Conservation (phyloP, 345 rosid species). For the Barbarea vulgaris region DNA sequence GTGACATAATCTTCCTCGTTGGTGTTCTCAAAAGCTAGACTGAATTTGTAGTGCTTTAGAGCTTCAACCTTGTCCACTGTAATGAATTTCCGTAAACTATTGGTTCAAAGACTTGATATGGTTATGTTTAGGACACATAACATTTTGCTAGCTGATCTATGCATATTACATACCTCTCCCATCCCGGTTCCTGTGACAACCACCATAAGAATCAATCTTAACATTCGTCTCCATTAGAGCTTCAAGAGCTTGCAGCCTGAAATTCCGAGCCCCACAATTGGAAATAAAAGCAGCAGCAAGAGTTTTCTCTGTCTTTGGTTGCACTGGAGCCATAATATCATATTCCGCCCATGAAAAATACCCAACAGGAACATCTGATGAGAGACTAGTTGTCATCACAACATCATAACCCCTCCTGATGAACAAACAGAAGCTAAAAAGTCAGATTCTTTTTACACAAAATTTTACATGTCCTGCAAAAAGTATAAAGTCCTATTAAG, state of each 20-base stretch:
- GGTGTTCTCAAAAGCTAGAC: constrained; percentile 96
- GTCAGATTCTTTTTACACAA: not conserved
- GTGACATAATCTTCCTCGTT: constrained; percentile 98
- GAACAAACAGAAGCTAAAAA: not conserved
- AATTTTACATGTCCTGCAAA: not conserved
- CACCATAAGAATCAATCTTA: constrained; percentile 83
- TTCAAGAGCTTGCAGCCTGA: constrained; percentile 81
- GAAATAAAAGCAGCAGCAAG: constrained; percentile 95
- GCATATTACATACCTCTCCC: constrained; percentile 58
- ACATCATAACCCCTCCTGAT: constrained; percentile 69
- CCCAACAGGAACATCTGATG: constrained; percentile 97
- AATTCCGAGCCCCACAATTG: constrained; percentile 81
- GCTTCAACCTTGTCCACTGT: constrained; percentile 62
- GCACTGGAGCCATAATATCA: constrained; percentile 84
- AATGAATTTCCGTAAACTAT: not conserved
- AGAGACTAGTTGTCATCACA: constrained; percentile 95
- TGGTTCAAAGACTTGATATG: not conserved
- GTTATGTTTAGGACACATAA: not conserved
- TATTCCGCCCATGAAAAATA: constrained; percentile 98
- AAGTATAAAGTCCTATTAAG: constrained; percentile 25
- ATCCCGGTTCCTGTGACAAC: constrained; percentile 73
- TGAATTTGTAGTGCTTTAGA: constrained; percentile 80
- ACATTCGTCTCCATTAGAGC: constrained; percentile 60
- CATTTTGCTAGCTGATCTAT: not conserved
- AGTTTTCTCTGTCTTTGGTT: constrained; percentile 81